Conservation (phyloP, 225 moss, liverwort and hornwort genomes). For the Bryoerythrophyllum caledonicum region DNA sequence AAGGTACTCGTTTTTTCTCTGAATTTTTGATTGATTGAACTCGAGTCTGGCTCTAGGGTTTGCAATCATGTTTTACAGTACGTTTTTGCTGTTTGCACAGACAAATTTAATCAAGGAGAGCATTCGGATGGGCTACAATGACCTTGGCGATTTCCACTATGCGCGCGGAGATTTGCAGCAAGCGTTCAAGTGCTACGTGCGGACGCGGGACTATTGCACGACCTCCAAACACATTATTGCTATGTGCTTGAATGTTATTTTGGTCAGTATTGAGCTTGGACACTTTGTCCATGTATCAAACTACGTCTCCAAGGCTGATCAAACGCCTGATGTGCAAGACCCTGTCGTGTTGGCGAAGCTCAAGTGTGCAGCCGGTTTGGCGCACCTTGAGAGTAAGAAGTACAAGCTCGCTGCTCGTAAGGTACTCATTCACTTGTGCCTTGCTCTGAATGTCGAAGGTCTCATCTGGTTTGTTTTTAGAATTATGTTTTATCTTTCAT, state of each 20-base stretch:
- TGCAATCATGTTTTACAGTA: background rate
- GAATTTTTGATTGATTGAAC: background rate
- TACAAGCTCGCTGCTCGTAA: conserved; percentile 96
- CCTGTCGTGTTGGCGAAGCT: conserved; percentile 92
- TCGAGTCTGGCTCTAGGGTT: background rate
- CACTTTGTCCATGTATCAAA: conserved; percentile 98
- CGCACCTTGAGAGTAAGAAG: conserved; percentile 97
- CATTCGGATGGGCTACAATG: conserved; percentile 98
- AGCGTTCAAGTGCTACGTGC: conserved; percentile 96
- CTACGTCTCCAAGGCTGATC: conserved; percentile 96
- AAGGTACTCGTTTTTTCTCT: too few relatives aligned
- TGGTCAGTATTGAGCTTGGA: conserved; percentile 97
- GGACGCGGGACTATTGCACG: conserved; percentile 95
- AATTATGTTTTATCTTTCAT: background rate
- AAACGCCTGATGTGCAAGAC: conserved; percentile 96
- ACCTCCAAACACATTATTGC: conserved; percentile 96
- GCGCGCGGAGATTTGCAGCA: conserved; percentile 94
- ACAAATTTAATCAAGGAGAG: conserved; percentile 98
- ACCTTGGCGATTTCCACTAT: conserved; percentile 95
- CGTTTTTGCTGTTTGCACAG: conserved; percentile 32
- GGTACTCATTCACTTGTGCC: conserved; percentile 40
- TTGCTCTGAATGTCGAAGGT: background rate
- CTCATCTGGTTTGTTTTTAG: conserved; percentile 5
- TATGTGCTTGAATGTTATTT: conserved; percentile 98
- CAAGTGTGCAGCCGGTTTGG: conserved; percentile 91